phyloP scores from a whole-genome alignment of 2,329 filamentous ascomycete species.

The Fusarium sp. region DNA sequence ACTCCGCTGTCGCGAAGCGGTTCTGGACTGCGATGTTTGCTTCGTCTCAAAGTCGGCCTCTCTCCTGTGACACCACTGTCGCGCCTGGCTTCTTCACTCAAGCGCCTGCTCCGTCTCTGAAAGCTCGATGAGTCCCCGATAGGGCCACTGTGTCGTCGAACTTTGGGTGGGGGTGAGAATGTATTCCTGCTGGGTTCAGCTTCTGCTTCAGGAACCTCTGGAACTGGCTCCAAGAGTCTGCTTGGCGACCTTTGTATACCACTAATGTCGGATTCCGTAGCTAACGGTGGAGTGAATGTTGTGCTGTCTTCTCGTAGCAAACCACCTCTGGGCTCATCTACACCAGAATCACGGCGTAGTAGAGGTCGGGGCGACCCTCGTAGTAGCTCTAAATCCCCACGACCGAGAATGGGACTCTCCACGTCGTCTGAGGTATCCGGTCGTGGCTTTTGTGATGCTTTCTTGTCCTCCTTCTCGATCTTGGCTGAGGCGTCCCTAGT shows the following conservation, averaged over 20 bases:
- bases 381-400: constrained; percentile 39
- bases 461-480: constrained; percentile 42
- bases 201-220: constrained; percentile 63
- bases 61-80: constrained; percentile 64
- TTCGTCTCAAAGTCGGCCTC: constrained; percentile 58
- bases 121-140: constrained; percentile 56
- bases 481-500: constrained; percentile 38
- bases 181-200: constrained; percentile 45
- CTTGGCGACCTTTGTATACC: constrained; percentile 59
- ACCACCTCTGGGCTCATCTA: constrained; percentile 48
- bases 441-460: constrained; percentile 37
- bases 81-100: constrained; percentile 56
- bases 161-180: constrained; percentile 40
- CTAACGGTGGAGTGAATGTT: constrained; percentile 39
- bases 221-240: constrained; percentile 63
- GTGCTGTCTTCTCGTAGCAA: constrained; percentile 51
- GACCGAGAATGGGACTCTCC: constrained; percentile 57
- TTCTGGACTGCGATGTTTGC: constrained; percentile 51
- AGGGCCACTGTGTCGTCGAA: constrained; percentile 54
- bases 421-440: constrained; percentile 47
- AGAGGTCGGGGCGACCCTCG: constrained; percentile 45
- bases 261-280: constrained; percentile 47
- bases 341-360: constrained; percentile 49
- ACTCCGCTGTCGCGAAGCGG: constrained; percentile 67
- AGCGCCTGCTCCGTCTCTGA: constrained; percentile 52